phyloP scores from a whole-genome alignment of 352 stramenopile species.

The Thalassiosira hispida region DNA sequence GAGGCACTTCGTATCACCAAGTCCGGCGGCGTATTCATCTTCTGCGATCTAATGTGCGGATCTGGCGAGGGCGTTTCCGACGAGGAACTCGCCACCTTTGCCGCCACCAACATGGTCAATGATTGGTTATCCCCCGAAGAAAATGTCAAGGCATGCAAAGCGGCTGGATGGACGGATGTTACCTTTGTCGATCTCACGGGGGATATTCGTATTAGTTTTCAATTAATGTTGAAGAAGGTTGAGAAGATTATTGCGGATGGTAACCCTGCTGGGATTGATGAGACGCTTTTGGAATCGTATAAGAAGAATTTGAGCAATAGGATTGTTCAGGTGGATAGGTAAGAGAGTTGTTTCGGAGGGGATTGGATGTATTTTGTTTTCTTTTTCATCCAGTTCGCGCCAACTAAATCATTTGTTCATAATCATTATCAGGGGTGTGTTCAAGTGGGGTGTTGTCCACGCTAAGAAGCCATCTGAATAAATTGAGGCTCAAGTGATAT shows the following conservation, averaged over 20 bases:
- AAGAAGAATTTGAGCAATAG: conserved; percentile 41
- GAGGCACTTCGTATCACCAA: conserved; percentile 39
- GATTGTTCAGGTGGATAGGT: conserved; percentile 57
- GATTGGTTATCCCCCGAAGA: conserved; percentile 64
- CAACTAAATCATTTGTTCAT: conserved; percentile 10
- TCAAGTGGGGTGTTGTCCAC: conserved; percentile 71
- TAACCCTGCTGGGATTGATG: conserved; percentile 43
- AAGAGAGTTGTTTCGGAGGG: neutral
- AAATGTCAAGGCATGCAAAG: conserved; percentile 50
- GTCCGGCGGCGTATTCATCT: conserved; percentile 37
- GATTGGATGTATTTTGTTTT: neutral
- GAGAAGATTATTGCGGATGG: conserved; percentile 53
- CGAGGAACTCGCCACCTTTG: conserved; percentile 57
- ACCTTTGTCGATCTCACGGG: conserved; percentile 62
- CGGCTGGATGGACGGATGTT: conserved; percentile 65
- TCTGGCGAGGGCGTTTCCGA: conserved; percentile 35
- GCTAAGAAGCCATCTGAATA: conserved; percentile 35
- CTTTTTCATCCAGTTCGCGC: neutral
- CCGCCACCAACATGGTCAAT: conserved; percentile 65
- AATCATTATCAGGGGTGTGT: conserved; percentile 42
- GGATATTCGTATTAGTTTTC: conserved; percentile 67
- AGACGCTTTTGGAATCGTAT: conserved; percentile 49
- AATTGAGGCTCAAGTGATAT: neutral
- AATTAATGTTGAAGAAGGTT: conserved; percentile 66
- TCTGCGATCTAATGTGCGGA: conserved; percentile 48